Conservation (phyloP, 192 early-diverging fungal genomes). For the Umbelopsis sp. region DNA sequence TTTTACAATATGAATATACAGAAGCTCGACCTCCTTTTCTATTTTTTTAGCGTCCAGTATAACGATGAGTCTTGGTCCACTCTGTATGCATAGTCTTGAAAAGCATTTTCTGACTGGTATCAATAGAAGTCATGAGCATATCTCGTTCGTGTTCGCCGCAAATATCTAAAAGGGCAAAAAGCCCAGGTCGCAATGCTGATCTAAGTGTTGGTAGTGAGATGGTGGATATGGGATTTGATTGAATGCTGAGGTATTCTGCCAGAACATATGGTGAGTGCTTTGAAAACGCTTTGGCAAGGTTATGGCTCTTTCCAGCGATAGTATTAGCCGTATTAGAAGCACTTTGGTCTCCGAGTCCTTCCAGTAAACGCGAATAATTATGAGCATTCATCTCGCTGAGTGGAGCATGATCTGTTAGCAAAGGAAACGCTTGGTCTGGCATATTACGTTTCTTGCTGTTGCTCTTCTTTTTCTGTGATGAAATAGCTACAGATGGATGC, state of each 20-base stretch:
- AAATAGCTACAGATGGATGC: conserved; percentile 49
- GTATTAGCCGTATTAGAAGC: conserved; percentile 9
- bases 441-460: conserved; percentile 31
- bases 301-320: conserved; percentile 19
- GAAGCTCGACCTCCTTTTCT: too few relatives aligned
- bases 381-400: conserved; percentile 25
- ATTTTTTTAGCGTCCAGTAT: conserved; percentile 53
- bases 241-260: conserved; percentile 62
- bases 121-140: conserved; percentile 64
- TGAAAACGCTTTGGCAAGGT: conserved; percentile 40
- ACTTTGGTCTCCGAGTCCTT: conserved; percentile 10
- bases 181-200: conserved; percentile 50
- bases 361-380: conserved; percentile 28
- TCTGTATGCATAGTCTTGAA: conserved; percentile 53
- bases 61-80: conserved; percentile 56
- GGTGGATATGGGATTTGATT: conserved; percentile 48
- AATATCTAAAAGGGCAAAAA: conserved; percentile 67
- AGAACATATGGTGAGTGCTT: conserved; percentile 55
- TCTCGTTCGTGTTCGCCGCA: conserved; percentile 67
- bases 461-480: conserved; percentile 31
- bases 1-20: conserved; percentile 19
- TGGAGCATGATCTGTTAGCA: conserved; percentile 42
- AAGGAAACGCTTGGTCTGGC: conserved; percentile 34
- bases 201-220: conserved; percentile 45
- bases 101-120: conserved; percentile 53